A percentile compares a stretch with the other conserved stretches of the same genome.
These are phyloP conservation scores for Lasiodiplodia sp. DNA, from an alignment of 2,329 filamentous ascomycete species.

Conservation along the genomic window DNA sequence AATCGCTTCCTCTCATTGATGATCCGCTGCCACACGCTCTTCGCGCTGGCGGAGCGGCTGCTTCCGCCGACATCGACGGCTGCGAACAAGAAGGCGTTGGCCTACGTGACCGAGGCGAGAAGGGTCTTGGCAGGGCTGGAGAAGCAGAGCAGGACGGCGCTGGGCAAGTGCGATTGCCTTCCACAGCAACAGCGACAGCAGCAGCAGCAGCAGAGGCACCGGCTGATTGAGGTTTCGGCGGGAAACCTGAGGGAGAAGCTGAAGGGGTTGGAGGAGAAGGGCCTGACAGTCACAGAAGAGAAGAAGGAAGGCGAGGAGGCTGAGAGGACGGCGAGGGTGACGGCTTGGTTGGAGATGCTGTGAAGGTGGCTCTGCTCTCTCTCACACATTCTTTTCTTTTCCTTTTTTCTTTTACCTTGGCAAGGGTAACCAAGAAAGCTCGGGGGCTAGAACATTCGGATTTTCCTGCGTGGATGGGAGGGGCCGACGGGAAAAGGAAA, in stretches of 20 bases:
- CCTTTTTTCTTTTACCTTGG: not conserved
- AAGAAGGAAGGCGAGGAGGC: not conserved
- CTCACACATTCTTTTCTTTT: too few species aligned
- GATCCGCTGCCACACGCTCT: conserved; percentile 17
- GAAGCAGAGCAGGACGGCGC: not conserved
- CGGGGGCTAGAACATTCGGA: not conserved
- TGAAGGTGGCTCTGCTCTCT: not conserved
- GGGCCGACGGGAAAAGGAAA: not conserved
- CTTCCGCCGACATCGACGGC: not conserved
- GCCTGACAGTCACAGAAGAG: not conserved
- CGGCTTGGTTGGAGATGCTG: not conserved
- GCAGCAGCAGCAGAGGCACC: not conserved
- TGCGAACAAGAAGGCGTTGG: not conserved
- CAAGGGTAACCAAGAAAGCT: not conserved
- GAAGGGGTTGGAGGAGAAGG: not conserved
- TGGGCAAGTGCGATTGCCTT: not conserved
- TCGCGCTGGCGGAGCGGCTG: conserved; percentile 3
- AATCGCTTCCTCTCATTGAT: not conserved
- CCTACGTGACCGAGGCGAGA: not conserved
- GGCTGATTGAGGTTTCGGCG: conserved; percentile 4
- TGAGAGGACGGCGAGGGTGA: not conserved
- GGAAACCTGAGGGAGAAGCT: not conserved
- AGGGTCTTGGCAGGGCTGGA: not conserved
- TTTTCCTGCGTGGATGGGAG: not conserved
- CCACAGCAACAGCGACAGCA: not conserved